A percentile compares a stretch with the other conserved stretches of the same genome.
Conservation (phyloP, 1,284 basidiomycete species). For the Amylostereum chailletii region DNA sequence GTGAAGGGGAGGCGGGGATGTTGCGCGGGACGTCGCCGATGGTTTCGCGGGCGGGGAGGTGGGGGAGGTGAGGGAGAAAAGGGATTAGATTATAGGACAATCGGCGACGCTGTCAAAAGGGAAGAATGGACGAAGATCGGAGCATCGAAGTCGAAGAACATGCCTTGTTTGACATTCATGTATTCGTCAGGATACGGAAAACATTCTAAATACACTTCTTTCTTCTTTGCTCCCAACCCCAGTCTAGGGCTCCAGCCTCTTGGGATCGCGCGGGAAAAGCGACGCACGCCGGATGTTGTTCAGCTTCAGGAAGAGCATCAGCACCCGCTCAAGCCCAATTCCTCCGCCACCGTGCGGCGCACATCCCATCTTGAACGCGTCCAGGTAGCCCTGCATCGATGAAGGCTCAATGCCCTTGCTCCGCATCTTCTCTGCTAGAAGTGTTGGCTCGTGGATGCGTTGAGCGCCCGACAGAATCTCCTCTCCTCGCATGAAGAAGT, state of each 20-base stretch:
- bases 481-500: constrained; percentile 99
- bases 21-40: background rate
- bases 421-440: constrained; percentile 82
- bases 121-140: background rate
- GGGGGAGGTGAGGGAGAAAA: background rate
- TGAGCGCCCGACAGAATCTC: constrained; percentile 98
- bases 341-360: constrained; percentile 84
- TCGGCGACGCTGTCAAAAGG: background rate
- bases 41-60: constrained; percentile 3
- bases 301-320: constrained; percentile 93
- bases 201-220: too few relatives aligned
- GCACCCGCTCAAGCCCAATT: constrained; percentile 88
- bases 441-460: constrained; percentile 85
- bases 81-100: background rate
- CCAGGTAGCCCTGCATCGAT: constrained; percentile 85
- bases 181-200: too few relatives aligned
- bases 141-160: too few relatives aligned
- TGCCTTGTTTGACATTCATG: too few relatives aligned
- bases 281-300: constrained; percentile 93
- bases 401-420: constrained; percentile 77
- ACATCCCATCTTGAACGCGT: constrained; percentile 92
- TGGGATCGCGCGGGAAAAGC: constrained; percentile 93
- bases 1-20: too few relatives aligned
- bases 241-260: constrained; percentile 63
- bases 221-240: background rate